Conservation (phyloP, 2,329 filamentous ascomycete genomes). For the Neocucurbitaria cava region DNA sequence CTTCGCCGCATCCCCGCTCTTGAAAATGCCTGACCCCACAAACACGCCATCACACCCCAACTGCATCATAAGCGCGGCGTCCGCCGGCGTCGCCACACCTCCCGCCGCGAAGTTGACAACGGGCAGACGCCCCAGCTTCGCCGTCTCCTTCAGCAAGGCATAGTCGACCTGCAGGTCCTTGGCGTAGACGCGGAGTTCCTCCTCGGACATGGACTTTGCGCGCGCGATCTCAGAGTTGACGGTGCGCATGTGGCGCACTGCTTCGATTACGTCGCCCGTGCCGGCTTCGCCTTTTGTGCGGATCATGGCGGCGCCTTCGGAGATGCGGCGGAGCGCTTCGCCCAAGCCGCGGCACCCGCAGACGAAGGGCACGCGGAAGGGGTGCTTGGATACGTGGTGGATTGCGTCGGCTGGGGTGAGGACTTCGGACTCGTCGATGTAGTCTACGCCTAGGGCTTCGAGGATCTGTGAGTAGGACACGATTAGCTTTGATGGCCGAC, state of each 20-base stretch:
- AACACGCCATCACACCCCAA: slow-evolving; percentile 97
- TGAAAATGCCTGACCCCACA: slow-evolving; percentile 97
- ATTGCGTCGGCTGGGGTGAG: slow-evolving; percentile 90
- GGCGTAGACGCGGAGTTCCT: slow-evolving; percentile 78
- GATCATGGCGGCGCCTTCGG: slow-evolving; percentile 97
- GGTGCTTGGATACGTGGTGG: slow-evolving; percentile 89
- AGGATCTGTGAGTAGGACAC: slow-evolving; percentile 70
- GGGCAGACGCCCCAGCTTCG: slow-evolving; percentile 83
- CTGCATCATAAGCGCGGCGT: slow-evolving; percentile 99
- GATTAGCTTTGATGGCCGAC: background rate
- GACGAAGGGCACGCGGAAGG: slow-evolving; percentile 87
- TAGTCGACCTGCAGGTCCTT: slow-evolving; percentile 82
- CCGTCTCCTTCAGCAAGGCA: slow-evolving; percentile 82
- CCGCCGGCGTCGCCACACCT: slow-evolving; percentile 98
- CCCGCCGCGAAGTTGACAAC: slow-evolving; percentile 98
- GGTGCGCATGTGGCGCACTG: slow-evolving; percentile 93
- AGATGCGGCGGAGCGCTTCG: slow-evolving; percentile 88
- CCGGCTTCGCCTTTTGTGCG: slow-evolving; percentile 98
- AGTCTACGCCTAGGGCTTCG: slow-evolving; percentile 92
- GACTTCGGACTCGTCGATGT: slow-evolving; percentile 98
- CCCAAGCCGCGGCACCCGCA: slow-evolving; percentile 95
- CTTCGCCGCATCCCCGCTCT: slow-evolving; percentile 88
- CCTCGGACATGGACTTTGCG: slow-evolving; percentile 70
- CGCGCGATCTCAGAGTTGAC: slow-evolving; percentile 82
- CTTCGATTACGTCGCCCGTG: slow-evolving; percentile 95